Percentiles rank a stretch among this genome's conserved stretches.
Conservation (phyloP, 176 grass and related monocot species). For the Coix lacrymajobi region DNA sequence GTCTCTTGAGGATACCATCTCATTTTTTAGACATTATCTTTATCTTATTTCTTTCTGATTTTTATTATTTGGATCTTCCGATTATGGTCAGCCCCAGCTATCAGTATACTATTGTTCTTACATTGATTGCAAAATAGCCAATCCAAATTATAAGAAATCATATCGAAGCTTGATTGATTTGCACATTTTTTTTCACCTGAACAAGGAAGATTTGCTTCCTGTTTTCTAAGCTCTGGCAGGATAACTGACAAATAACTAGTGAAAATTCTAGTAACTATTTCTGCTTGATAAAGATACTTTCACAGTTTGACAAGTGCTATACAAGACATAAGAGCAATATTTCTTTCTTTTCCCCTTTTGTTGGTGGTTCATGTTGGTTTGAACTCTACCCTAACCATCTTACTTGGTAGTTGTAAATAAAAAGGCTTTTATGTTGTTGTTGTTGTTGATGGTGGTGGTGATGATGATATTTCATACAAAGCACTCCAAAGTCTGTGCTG, state of each 20-base stretch:
- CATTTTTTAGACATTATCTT: background rate
- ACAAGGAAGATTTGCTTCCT: background rate
- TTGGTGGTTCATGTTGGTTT: background rate
- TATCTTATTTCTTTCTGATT: background rate
- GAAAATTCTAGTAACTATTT: background rate
- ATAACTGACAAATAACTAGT: background rate
- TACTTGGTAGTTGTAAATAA: background rate
- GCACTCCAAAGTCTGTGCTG: background rate
- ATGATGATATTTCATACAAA: background rate
- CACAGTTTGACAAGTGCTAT: background rate
- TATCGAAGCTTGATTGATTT: background rate
- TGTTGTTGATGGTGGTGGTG: background rate
- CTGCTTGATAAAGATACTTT: background rate
- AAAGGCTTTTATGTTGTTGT: background rate
- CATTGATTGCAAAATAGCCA: background rate
- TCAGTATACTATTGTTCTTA: background rate
- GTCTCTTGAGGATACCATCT: background rate
- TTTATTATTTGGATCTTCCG: background rate
- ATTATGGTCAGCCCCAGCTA: background rate
- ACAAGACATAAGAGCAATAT: no score
- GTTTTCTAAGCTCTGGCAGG: background rate
- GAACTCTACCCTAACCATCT: background rate
- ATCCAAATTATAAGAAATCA: background rate
- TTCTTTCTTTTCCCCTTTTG: background rate
- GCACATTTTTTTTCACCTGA: background rate